phyloP scores from a whole-genome alignment of 768 basidiomycete genomes.

The Crassisporium funariophilum region DNA sequence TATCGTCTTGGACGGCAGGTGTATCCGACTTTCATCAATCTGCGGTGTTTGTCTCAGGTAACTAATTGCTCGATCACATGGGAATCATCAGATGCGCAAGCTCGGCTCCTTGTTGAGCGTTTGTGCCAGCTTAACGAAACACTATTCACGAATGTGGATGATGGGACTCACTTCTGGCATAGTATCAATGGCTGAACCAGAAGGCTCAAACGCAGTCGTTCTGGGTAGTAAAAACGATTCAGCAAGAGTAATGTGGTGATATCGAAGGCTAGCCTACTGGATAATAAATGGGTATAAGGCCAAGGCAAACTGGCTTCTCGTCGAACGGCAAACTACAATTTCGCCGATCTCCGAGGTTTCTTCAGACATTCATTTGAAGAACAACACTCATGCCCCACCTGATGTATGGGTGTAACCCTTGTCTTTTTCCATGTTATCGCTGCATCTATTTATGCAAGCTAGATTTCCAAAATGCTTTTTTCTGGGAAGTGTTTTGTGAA shows the following conservation, averaged over 20 bases:
- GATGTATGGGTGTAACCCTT: slow-evolving; percentile 44
- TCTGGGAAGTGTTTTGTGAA: background rate
- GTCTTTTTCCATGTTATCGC: slow-evolving; percentile 14
- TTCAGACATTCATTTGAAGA: too few species aligned
- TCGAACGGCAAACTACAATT: too few species aligned
- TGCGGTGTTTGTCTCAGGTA: slow-evolving; percentile 8
- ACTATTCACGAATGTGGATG: background rate
- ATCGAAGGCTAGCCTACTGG: slow-evolving; percentile 65
- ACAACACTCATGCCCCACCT: slow-evolving; percentile 53
- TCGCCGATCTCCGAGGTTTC: too few species aligned
- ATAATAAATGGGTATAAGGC: too few species aligned
- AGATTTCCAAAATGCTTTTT: background rate
- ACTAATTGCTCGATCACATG: background rate
- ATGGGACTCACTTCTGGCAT: background rate
- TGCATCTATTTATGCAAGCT: too few species aligned
- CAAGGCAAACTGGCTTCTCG: too few species aligned
- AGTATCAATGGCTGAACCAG: slow-evolving; percentile 58
- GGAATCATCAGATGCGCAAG: slow-evolving; percentile 40
- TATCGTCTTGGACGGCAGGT: slow-evolving; percentile 57
- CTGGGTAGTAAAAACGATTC: slow-evolving; percentile 49
- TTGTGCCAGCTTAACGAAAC: slow-evolving; percentile 23
- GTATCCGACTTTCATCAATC: slow-evolving; percentile 10
- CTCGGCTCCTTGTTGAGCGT: slow-evolving; percentile 43
- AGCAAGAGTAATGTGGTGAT: slow-evolving; percentile 57
- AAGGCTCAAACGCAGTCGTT: slow-evolving; percentile 56